Conservation (phyloP, 1,284 basidiomycete species). For the Agaricales sp. region DNA sequence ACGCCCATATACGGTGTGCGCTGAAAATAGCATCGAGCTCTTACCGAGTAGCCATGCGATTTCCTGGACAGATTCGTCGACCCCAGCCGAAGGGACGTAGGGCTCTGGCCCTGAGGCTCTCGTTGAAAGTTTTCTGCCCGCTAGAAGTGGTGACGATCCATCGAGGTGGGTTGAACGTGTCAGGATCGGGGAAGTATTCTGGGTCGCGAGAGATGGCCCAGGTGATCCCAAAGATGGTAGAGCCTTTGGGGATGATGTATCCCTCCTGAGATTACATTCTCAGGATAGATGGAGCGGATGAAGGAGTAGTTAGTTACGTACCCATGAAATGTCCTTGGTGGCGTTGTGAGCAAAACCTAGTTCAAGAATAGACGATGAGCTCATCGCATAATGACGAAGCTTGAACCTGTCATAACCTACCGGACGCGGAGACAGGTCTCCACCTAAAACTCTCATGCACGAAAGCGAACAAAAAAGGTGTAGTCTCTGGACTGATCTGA, state of each 20-base stretch:
- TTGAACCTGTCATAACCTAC: neutral
- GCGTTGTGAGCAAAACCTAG: slow-evolving; percentile 45
- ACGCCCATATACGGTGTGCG: too few relatives aligned
- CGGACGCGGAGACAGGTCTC: neutral
- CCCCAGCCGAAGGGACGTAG: neutral
- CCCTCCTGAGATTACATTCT: slow-evolving; percentile 25
- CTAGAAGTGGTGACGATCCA: slow-evolving; percentile 36
- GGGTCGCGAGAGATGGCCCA: slow-evolving; percentile 27
- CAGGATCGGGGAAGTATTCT: slow-evolving; percentile 36
- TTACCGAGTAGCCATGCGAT: neutral
- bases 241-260: slow-evolving; percentile 47
- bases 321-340: slow-evolving; percentile 51
- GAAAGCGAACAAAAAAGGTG: neutral
- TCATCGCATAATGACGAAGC: neutral
- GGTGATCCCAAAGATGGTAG: slow-evolving; percentile 49
- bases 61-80: neutral
- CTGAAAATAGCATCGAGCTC: neutral
- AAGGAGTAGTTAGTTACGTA: slow-evolving; percentile 15
- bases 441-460: neutral
- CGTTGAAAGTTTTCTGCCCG: slow-evolving; percentile 28
- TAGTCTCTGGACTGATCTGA: neutral
- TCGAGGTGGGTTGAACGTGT: slow-evolving; percentile 44
- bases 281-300: neutral
- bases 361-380: neutral
- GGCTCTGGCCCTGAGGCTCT: slow-evolving; percentile 38